These are phyloP conservation scores for Luffa aegyptiaca DNA, from an alignment of 306 rosid species.

Conservation along the genomic window DNA sequence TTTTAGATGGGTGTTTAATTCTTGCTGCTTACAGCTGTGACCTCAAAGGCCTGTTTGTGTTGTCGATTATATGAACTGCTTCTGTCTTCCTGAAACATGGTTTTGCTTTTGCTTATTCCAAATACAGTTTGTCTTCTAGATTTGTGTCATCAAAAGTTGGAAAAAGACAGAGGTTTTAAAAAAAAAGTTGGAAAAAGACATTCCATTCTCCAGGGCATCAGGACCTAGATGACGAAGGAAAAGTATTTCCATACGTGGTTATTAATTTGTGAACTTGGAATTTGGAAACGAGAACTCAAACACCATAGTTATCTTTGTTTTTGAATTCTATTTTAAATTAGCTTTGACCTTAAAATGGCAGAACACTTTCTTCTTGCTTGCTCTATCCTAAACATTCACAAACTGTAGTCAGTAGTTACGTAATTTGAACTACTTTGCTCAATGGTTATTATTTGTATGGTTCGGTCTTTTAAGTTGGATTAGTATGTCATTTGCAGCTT, in stretches of 20 bases:
- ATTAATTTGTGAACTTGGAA: background rate
- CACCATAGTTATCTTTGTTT: background rate
- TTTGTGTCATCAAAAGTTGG: background rate
- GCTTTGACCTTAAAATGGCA: background rate
- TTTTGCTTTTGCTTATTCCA: background rate
- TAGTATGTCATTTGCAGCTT: constrained; percentile 32
- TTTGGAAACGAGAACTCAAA: background rate
- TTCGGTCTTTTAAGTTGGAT: background rate
- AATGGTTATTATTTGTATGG: background rate
- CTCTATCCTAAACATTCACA: background rate
- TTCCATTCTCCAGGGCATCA: background rate
- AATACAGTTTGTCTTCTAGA: background rate
- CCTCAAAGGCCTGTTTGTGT: background rate
- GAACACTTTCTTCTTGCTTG: background rate
- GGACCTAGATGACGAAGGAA: background rate
- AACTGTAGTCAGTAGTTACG: background rate
- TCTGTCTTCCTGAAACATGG: background rate
- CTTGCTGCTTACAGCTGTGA: background rate
- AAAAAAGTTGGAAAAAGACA: background rate
- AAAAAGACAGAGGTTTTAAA: background rate
- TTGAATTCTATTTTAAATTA: background rate
- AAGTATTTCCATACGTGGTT: background rate
- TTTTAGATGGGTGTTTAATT: background rate
- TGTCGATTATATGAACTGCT: background rate
- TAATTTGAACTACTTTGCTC: background rate